These are phyloP conservation scores for Candida fluviatilis DNA, from an alignment of 805 yeast genomes.

Conservation along the genomic window DNA sequence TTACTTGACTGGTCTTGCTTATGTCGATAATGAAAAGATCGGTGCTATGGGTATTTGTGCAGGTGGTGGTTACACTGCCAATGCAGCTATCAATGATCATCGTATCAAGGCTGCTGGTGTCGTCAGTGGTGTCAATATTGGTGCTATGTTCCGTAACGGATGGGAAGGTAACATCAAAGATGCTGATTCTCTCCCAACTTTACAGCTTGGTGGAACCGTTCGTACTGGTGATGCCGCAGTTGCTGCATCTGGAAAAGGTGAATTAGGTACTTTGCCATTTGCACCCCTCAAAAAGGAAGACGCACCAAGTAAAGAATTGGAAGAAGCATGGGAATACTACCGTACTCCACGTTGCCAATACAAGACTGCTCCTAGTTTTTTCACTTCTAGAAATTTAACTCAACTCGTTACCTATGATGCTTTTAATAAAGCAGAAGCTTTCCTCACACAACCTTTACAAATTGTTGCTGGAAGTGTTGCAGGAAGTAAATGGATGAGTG, in stretches of 20 bases:
- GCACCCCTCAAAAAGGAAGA: neutral
- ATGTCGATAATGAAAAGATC: constrained; percentile 1
- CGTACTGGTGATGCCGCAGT: no score
- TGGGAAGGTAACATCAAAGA: neutral
- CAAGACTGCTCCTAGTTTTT: neutral
- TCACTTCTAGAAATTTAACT: neutral
- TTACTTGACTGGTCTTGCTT: neutral
- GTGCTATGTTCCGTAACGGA: neutral
- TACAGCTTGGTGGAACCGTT: neutral
- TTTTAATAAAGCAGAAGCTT: neutral
- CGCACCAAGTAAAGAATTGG: neutral
- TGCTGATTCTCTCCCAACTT: neutral
- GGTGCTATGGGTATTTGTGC: constrained; percentile 3
- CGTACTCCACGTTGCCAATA: neutral
- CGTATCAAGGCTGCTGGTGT: neutral
- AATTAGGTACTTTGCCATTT: neutral
- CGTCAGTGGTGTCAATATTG: constrained; percentile 1
- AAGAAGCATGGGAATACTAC: neutral
- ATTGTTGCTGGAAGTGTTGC: neutral
- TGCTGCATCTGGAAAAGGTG: neutral
- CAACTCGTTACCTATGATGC: neutral
- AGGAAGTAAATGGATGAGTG: neutral
- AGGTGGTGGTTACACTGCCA: constrained; percentile 1
- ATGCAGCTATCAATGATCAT: constrained; percentile 2
- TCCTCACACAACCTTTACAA: neutral